phyloP scores from a whole-genome alignment of 306 rosid genomes.

The Trifolium fragiferum region DNA sequence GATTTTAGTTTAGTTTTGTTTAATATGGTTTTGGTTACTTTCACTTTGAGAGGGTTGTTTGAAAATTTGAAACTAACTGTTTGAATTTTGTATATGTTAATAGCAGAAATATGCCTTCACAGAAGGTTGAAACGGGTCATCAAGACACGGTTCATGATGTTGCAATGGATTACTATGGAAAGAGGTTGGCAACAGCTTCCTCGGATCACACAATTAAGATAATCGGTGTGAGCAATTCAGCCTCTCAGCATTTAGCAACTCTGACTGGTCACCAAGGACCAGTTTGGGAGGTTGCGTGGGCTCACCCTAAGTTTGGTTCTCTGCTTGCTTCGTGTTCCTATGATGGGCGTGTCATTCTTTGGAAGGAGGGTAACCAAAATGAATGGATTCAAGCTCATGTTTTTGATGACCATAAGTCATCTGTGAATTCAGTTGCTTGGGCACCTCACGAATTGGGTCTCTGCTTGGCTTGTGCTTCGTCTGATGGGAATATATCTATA shows the following conservation, averaged over 20 bases:
- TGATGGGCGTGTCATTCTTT: conserved; percentile 72
- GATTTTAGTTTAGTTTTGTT: neutral
- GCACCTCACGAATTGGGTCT: conserved; percentile 94
- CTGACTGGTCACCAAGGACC: conserved; percentile 83
- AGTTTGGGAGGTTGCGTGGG: conserved; percentile 86
- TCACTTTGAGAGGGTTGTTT: conserved; percentile 10
- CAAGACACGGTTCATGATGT: conserved; percentile 78
- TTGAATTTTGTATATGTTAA: conserved; percentile 22
- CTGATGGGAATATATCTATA: conserved; percentile 86
- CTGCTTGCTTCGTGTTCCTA: conserved; percentile 78
- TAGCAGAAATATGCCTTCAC: conserved; percentile 67
- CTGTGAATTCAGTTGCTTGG: conserved; percentile 88
- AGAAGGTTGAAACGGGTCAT: conserved; percentile 83
- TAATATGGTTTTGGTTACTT: conserved; percentile 4
- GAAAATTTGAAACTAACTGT: conserved; percentile 17
- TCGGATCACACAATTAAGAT: conserved; percentile 87
- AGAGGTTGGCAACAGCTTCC: conserved; percentile 83
- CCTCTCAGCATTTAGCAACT: conserved; percentile 81
- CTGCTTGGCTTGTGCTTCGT: conserved; percentile 82
- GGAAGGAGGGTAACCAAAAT: conserved; percentile 88
- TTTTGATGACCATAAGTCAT: conserved; percentile 73
- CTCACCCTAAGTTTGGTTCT: conserved; percentile 85
- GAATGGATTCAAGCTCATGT: conserved; percentile 81
- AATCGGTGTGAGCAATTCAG: conserved; percentile 72
- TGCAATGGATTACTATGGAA: conserved; percentile 85